Conservation (phyloP, 2,329 filamentous ascomycete genomes). For the Macrophomina phaseolina region DNA sequence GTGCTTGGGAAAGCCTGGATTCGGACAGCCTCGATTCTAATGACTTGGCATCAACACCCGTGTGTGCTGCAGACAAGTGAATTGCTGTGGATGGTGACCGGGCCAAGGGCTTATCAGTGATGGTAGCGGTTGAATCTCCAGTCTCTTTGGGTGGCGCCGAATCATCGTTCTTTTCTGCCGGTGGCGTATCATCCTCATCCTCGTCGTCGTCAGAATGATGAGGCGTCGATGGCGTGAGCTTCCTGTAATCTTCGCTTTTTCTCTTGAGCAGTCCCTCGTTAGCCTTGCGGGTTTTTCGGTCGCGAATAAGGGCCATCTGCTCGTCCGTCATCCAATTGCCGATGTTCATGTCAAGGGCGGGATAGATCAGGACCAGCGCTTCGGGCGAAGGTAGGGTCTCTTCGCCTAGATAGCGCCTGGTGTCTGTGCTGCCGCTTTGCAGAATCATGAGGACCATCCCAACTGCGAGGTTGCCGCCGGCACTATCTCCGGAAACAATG, state of each 20-base stretch:
- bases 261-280: constrained; percentile 79
- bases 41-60: constrained; percentile 39
- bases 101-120: constrained; percentile 29
- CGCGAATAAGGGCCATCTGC: constrained; percentile 92
- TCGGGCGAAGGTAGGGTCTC: constrained; percentile 73
- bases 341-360: constrained; percentile 93
- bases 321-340: constrained; percentile 99
- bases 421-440: constrained; percentile 68
- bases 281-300: constrained; percentile 76
- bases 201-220: constrained; percentile 79
- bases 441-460: constrained; percentile 88
- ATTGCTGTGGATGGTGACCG: constrained; percentile 39
- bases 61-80: constrained; percentile 47
- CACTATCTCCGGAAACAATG: constrained; percentile 79
- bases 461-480: constrained; percentile 80
- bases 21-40: constrained; percentile 32
- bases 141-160: constrained; percentile 21
- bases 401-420: constrained; percentile 62
- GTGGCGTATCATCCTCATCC: constrained; percentile 45
- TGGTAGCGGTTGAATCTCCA: constrained; percentile 29
- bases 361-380: constrained; percentile 85
- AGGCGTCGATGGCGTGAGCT: constrained; percentile 79
- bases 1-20: background rate
- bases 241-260: constrained; percentile 88
- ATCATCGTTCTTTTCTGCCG: constrained; percentile 25